Evolutionary conservation across 2,329 filamentous ascomycete genomes (phyloP), one percentile per base, ranked within the genome.

Genomic region (Microdochium paspali): DNA sequence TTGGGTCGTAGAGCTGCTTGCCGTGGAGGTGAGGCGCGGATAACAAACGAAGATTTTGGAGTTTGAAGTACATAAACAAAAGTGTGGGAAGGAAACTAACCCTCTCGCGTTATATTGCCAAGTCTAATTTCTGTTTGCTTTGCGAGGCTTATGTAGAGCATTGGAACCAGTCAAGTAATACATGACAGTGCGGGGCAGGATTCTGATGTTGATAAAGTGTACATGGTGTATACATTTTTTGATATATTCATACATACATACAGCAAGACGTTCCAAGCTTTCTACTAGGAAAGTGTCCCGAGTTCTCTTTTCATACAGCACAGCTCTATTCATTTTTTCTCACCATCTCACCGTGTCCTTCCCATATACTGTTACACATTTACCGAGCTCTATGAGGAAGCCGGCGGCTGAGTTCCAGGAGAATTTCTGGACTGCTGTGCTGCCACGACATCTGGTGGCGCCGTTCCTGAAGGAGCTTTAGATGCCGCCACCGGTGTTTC

Each of bases 1-100:
- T 80, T 32, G 76, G 74, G 5, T 74, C 54, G 50, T 59, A 47
- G 18, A n/a, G 18, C 6, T 35, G 31, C 10, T 18, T n/a, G n/a
- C n/a, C n/a, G n/a, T n/a, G n/a, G n/a, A n/a, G n/a, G n/a, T n/a
- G n/a, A n/a, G n/a, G n/a, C n/a, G n/a, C n/a, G n/a, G n/a, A n/a
- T n/a, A n/a, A n/a, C n/a, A n/a, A n/a, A n/a, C n/a, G n/a, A n/a
- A n/a, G n/a, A n/a, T n/a, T n/a, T n/a, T n/a, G n/a, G n/a, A n/a
- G n/a, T n/a, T n/a, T n/a, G n/a, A n/a, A n/a, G n/a, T n/a, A n/a
- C n/a, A n/a, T n/a, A n/a, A n/a, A n/a, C n/a, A n/a, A n/a, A n/a
- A n/a, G n/a, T n/a, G n/a, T n/a, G n/a, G n/a, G n/a, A n/a, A n/a
- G n/a, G n/a, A n/a, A n/a, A n/a, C n/a, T n/a, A n/a, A n/a, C n/a